Conservation (phyloP, 2,329 filamentous ascomycete genomes). For the Intubia oerlemansii region DNA sequence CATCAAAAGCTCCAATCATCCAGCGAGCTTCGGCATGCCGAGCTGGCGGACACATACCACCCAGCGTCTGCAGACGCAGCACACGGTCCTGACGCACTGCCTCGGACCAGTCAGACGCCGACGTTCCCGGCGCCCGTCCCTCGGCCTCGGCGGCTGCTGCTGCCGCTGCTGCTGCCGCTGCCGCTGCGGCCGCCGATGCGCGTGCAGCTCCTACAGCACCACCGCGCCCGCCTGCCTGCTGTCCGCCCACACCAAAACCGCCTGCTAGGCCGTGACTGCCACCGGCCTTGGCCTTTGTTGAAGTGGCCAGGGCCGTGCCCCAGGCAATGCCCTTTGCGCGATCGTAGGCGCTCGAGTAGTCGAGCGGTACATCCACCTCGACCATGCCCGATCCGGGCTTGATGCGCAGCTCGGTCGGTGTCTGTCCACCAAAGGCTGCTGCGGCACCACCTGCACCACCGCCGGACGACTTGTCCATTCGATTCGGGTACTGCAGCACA, state of each 20-base stretch:
- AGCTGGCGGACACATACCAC: conserved; percentile 37
- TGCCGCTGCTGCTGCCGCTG: too few species aligned
- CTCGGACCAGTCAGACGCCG: conserved; percentile 38
- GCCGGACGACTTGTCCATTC: conserved; percentile 32
- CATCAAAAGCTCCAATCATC: conserved; percentile 82
- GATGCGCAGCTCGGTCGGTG: conserved; percentile 55
- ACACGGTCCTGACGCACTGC: conserved; percentile 50
- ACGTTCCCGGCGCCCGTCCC: conserved; percentile 1
- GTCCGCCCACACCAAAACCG: conserved; percentile 44
- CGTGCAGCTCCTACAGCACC: conserved; percentile 8
- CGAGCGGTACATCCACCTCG: conserved; percentile 78
- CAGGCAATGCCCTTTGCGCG: conserved; percentile 62
- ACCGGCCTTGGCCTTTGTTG: conserved; percentile 33
- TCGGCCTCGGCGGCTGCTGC: conserved; percentile 2
- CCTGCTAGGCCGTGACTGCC: conserved; percentile 51
- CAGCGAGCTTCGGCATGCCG: conserved; percentile 54
- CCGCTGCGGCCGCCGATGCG: too few species aligned
- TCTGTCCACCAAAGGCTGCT: conserved; percentile 27
- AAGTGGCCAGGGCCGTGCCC: conserved; percentile 52
- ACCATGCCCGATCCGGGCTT: conserved; percentile 69
- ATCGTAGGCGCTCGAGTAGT: conserved; percentile 57
- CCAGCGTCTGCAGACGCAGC: conserved; percentile 62
- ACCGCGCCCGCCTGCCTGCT: conserved; percentile 5
- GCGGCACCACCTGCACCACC: not conserved
- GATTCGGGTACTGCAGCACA: conserved; percentile 78